Evolutionary conservation across 176 grass and related monocot genomes (phyloP).

Genomic region (Sorghum bicolor): DNA sequence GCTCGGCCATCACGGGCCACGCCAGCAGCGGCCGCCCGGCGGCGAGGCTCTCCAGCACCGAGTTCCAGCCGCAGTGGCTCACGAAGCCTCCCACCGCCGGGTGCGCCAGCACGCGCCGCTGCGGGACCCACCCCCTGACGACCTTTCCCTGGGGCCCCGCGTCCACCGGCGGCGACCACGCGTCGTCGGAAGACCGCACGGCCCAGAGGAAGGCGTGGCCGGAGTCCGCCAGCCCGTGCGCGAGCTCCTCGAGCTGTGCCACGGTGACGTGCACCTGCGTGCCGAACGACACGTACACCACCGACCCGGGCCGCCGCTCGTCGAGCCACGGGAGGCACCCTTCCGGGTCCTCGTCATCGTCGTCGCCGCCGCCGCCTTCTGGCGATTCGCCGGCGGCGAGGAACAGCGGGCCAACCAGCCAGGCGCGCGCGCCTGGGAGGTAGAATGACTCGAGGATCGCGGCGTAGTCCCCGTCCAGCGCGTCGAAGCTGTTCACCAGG

Average conservation of each 20-base stretch:
- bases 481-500: constrained; percentile 66
- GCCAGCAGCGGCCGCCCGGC: constrained; percentile 47
- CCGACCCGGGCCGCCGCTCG: constrained; percentile 28
- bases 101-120: constrained; percentile 48
- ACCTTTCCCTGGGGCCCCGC: constrained; percentile 11
- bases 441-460: constrained; percentile 43
- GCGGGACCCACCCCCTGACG: constrained; percentile 47
- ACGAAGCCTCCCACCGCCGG: constrained; percentile 34
- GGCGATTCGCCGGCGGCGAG: not conserved
- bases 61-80: constrained; percentile 52
- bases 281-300: constrained; percentile 70
- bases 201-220: constrained; percentile 62
- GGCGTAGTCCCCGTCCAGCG: constrained; percentile 46
- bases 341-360: constrained; percentile 32
- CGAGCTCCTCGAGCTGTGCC: constrained; percentile 60
- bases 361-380: not conserved
- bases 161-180: constrained; percentile 34
- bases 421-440: constrained; percentile 8
- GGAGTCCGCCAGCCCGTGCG: constrained; percentile 36
- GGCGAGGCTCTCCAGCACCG: constrained; percentile 38
- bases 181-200: constrained; percentile 24
- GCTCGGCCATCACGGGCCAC: constrained; percentile 66
- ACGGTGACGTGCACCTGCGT: constrained; percentile 42
- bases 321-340: constrained; percentile 60
- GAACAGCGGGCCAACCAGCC: constrained; percentile 43